A percentile compares a stretch with the other conserved stretches of the same genome.
Conservation (phyloP, 2,329 filamentous ascomycete species). For the Penicillium sp. region DNA sequence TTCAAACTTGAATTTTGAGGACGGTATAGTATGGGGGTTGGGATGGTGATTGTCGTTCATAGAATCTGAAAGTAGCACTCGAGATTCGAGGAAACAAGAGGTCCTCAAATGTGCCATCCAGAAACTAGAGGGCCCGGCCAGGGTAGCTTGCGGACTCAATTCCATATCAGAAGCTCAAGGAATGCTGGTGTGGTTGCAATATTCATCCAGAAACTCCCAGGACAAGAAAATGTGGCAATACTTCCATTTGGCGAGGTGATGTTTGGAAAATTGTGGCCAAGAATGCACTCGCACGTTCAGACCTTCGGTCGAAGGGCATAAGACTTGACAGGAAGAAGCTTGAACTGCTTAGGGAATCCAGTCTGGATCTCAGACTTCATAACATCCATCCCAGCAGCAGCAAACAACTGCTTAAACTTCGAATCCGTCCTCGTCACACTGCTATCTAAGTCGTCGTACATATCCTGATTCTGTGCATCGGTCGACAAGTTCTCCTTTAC, state of each 20-base stretch:
- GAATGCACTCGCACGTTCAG: constrained; percentile 3
- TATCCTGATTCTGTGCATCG: constrained; percentile 56
- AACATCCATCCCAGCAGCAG: constrained; percentile 67
- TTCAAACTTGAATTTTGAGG: neutral
- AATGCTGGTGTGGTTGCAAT: neutral
- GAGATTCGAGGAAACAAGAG: neutral
- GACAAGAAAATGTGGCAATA: neutral
- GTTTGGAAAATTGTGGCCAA: neutral
- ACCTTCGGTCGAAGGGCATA: constrained; percentile 68
- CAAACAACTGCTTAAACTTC: constrained; percentile 71
- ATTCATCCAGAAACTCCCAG: neutral
- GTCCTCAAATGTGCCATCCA: neutral
- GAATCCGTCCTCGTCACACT: constrained; percentile 75
- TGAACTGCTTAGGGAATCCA: constrained; percentile 64
- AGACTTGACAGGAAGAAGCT: constrained; percentile 71
- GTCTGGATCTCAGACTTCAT: constrained; percentile 70
- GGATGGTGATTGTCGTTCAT: neutral
- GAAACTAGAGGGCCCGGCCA: neutral
- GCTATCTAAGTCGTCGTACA: constrained; percentile 74
- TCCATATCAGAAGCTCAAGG: neutral
- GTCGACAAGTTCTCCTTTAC: constrained; percentile 79
- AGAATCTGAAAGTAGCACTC: neutral
- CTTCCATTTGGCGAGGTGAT: neutral
- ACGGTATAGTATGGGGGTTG: neutral
- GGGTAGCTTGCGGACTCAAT: neutral